These are phyloP conservation scores for Solanum piurae DNA, from an alignment of 257 asterid genomes.

Conservation along the genomic window DNA sequence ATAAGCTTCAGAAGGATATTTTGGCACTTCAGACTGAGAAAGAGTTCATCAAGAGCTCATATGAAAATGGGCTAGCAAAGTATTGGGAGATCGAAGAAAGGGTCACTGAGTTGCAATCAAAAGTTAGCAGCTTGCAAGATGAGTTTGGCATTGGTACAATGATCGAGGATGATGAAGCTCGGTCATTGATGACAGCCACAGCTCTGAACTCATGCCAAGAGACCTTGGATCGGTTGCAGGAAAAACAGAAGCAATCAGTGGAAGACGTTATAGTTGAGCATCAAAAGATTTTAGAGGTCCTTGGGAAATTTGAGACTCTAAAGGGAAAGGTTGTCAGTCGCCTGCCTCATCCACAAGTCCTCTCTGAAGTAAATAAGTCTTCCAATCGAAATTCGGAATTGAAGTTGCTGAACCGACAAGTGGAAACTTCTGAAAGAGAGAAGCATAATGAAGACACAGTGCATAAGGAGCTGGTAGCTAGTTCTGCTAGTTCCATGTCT, in stretches of 20 bases:
- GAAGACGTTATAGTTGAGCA: constrained; percentile 15
- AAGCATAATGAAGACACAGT: constrained; percentile 4
- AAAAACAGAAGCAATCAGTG: constrained; percentile 15
- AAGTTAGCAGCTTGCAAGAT: constrained; percentile 34
- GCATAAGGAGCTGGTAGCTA: constrained; percentile 9
- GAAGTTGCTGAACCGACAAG: constrained; percentile 2
- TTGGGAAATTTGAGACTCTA: constrained; percentile 14
- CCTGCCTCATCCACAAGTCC: background rate
- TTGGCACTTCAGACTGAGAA: constrained; percentile 34
- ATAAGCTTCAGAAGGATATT: constrained; percentile 34
- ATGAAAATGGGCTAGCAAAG: constrained; percentile 22
- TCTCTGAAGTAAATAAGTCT: constrained; percentile 1
- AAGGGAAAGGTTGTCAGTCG: constrained; percentile 8
- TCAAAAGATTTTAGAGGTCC: constrained; percentile 21
- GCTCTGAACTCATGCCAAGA: constrained; percentile 40
- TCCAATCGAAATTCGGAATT: background rate
- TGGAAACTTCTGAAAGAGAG: constrained; percentile 1
- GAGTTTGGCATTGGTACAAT: constrained; percentile 33
- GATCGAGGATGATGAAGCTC: constrained; percentile 39
- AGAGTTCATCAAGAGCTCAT: constrained; percentile 31
- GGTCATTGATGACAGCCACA: constrained; percentile 27
- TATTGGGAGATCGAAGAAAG: constrained; percentile 32
- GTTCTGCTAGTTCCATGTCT: constrained; percentile 12
- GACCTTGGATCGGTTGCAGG: constrained; percentile 16
- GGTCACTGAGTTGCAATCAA: constrained; percentile 26